Conservation (phyloP, 768 basidiomycete genomes). For the Kwoniella heveanensis region DNA sequence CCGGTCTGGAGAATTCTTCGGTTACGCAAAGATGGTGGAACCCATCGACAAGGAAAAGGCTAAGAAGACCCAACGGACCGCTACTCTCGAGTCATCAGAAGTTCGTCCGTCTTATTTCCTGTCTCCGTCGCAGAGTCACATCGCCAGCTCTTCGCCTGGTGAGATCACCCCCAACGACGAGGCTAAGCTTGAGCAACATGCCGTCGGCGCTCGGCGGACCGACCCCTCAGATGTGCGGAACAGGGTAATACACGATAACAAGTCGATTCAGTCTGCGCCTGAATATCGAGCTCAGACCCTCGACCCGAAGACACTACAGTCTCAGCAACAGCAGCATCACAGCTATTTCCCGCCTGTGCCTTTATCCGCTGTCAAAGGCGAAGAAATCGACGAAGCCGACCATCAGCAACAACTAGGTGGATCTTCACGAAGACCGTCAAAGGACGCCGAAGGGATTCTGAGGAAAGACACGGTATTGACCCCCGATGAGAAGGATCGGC, state of each 20-base stretch:
- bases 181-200: constrained; percentile 5
- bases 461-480: constrained; percentile 52
- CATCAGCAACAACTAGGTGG: constrained; percentile 32
- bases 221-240: constrained; percentile 30
- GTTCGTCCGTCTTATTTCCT: constrained; percentile 27
- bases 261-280: constrained; percentile 16
- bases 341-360: constrained; percentile 35
- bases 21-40: constrained; percentile 74
- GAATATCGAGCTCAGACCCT: constrained; percentile 28
- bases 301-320: constrained; percentile 30
- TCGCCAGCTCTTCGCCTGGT: constrained; percentile 36
- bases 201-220: constrained; percentile 28
- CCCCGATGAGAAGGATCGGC: constrained; percentile 31
- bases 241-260: constrained; percentile 2
- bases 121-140: constrained; percentile 31
- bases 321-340: neutral
- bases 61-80: constrained; percentile 6
- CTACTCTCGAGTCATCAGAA: constrained; percentile 25
- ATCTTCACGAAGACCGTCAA: constrained; percentile 19
- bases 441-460: constrained; percentile 45
- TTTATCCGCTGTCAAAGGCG: constrained; percentile 6
- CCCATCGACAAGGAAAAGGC: constrained; percentile 38
- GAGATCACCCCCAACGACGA: constrained; percentile 39
- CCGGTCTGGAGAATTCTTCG: constrained; percentile 91
- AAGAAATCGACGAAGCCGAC: constrained; percentile 4